A percentile compares a stretch with the other conserved stretches of the same genome.
These are phyloP conservation scores for Bruguiera parviflora DNA, from an alignment of 345 rosid genomes.

Conservation along the genomic window DNA sequence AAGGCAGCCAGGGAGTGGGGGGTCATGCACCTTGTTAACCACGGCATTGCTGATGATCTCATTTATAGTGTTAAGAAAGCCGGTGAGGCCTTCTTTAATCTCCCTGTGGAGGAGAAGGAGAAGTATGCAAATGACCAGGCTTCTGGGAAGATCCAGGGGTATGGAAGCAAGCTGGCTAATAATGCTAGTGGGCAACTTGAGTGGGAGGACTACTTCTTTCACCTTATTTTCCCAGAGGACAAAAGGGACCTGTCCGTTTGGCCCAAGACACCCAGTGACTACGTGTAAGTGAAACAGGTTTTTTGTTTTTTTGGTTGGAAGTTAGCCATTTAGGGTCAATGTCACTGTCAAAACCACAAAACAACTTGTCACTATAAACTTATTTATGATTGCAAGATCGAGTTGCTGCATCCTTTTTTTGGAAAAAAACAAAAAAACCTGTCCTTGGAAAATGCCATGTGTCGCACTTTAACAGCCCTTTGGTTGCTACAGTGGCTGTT, in stretches of 20 bases:
- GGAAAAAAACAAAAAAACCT: too few relatives aligned
- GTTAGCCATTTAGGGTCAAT: too few relatives aligned
- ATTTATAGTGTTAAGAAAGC: slow-evolving; percentile 60
- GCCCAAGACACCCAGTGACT: slow-evolving; percentile 79
- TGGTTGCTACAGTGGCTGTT: too few relatives aligned
- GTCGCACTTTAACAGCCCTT: too few relatives aligned
- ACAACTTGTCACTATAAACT: neutral
- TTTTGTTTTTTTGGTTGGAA: neutral
- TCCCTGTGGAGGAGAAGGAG: slow-evolving; percentile 81
- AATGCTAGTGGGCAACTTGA: slow-evolving; percentile 83
- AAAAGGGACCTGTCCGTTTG: slow-evolving; percentile 75
- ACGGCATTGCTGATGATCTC: slow-evolving; percentile 60
- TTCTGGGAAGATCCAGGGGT: slow-evolving; percentile 77
- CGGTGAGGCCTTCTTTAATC: slow-evolving; percentile 59
- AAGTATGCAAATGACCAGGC: slow-evolving; percentile 81
- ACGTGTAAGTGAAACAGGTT: slow-evolving; percentile 45
- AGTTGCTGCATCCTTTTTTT: too few relatives aligned
- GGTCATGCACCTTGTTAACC: slow-evolving; percentile 92
- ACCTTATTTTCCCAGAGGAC: slow-evolving; percentile 71
- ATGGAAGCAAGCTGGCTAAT: slow-evolving; percentile 94
- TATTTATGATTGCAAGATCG: neutral
- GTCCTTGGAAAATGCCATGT: too few relatives aligned
- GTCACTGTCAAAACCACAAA: too few relatives aligned
- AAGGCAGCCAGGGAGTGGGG: slow-evolving; percentile 79
- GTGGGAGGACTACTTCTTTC: slow-evolving; percentile 97